Conservation (phyloP, 176 grass and related monocot species). For the Oryza coarctata region DNA sequence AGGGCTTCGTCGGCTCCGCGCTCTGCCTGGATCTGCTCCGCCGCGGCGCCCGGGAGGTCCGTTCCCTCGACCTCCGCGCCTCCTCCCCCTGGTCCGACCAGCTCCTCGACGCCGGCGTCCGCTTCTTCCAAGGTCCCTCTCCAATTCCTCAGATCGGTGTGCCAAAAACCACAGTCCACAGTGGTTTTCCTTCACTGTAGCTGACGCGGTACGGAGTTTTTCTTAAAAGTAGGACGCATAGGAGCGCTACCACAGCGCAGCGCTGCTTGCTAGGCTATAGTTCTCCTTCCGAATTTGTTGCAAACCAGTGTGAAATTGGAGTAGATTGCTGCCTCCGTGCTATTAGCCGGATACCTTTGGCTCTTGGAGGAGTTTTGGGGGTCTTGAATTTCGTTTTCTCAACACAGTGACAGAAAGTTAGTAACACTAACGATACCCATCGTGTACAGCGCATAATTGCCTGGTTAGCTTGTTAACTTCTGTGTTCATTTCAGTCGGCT, state of each 20-base stretch:
- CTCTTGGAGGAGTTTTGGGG: not conserved
- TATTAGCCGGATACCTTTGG: not conserved
- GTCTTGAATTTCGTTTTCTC: not conserved
- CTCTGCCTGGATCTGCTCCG: conserved; percentile 77
- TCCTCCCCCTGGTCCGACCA: conserved; percentile 53
- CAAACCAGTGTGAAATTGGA: not conserved
- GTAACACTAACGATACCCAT: not conserved
- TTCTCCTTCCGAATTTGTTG: not conserved
- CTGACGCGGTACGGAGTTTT: not conserved
- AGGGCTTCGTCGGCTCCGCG: conserved; percentile 71
- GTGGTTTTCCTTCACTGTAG: not conserved
- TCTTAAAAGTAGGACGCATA: not conserved
- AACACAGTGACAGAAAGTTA: not conserved
- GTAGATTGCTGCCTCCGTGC: not conserved
- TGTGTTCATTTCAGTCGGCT: not conserved
- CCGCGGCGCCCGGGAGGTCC: conserved; percentile 75
- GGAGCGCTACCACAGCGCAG: not conserved
- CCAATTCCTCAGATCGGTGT: not conserved
- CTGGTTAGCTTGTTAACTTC: not conserved
- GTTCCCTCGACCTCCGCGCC: conserved; percentile 63
- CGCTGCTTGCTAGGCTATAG: not conserved
- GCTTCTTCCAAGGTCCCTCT: conserved; percentile 56
- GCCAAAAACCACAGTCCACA: not conserved
- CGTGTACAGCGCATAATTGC: not conserved
- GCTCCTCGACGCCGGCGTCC: conserved; percentile 57